A percentile compares a stretch with the other conserved stretches of the same genome.
phyloP scores from a whole-genome alignment of 441 rosid genomes.

The Iberis amara region DNA sequence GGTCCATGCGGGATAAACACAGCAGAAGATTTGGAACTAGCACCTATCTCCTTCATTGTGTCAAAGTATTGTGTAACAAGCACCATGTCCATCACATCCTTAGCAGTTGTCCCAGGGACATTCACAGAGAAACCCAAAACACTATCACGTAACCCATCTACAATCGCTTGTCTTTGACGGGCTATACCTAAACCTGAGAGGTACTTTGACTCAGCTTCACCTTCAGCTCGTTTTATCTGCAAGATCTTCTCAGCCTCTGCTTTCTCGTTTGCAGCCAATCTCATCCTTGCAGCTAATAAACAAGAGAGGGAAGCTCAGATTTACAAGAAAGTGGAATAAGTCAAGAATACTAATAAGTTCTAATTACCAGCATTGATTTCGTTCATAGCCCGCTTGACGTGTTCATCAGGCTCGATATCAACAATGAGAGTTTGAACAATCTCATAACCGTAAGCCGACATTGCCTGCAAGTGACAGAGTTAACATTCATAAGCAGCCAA shows the following conservation, averaged over 20 bases:
- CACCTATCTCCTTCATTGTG: slow-evolving; percentile 54
- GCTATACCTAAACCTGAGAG: slow-evolving; percentile 59
- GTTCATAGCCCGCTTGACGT: slow-evolving; percentile 67
- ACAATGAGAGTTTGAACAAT: slow-evolving; percentile 58
- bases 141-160: slow-evolving; percentile 56
- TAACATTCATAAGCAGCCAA: slow-evolving; percentile 1
- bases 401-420: slow-evolving; percentile 58
- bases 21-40: slow-evolving; percentile 49
- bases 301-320: slow-evolving; percentile 14
- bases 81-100: slow-evolving; percentile 64
- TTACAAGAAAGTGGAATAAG: neutral
- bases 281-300: slow-evolving; percentile 49
- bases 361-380: slow-evolving; percentile 62
- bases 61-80: slow-evolving; percentile 52
- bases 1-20: slow-evolving; percentile 71
- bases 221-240: slow-evolving; percentile 60
- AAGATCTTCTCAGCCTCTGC: slow-evolving; percentile 59
- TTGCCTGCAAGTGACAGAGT: slow-evolving; percentile 35
- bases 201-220: slow-evolving; percentile 59
- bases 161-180: slow-evolving; percentile 61
- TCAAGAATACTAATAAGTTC: neutral
- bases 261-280: slow-evolving; percentile 52
- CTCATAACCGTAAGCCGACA: slow-evolving; percentile 60
- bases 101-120: slow-evolving; percentile 50
- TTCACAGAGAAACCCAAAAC: slow-evolving; percentile 48